Evolutionary conservation across 192 early-diverging fungal species (phyloP).

Genomic region (Mortierella claussenii): DNA sequence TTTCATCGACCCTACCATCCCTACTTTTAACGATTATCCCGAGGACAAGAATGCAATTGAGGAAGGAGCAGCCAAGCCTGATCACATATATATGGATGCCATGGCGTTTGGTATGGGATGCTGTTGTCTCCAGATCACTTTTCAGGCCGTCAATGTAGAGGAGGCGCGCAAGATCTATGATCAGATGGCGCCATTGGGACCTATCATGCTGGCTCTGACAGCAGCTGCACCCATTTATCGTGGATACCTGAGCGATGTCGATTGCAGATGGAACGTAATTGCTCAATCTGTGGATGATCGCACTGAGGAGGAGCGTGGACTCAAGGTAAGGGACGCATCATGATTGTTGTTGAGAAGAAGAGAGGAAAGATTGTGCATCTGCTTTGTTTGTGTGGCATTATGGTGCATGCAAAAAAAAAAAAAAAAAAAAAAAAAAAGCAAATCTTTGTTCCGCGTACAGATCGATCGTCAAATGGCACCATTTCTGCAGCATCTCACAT

Average conservation of each 20-base stretch:
- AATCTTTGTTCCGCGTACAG: not conserved
- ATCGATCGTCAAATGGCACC: slow-evolving; percentile 47
- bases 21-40: slow-evolving; percentile 68
- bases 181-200: slow-evolving; percentile 89
- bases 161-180: slow-evolving; percentile 95
- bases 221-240: slow-evolving; percentile 94
- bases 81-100: slow-evolving; percentile 96
- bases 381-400: too few relatives aligned
- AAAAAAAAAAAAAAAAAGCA: not conserved
- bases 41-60: slow-evolving; percentile 79
- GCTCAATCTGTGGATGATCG: slow-evolving; percentile 93
- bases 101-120: slow-evolving; percentile 99
- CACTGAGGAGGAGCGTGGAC: slow-evolving; percentile 89
- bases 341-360: too few relatives aligned
- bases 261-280: slow-evolving; percentile 98
- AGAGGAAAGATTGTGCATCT: slow-evolving; percentile 1
- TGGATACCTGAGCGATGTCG: slow-evolving; percentile 94
- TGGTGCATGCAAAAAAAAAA: not conserved
- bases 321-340: slow-evolving; percentile 67
- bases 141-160: slow-evolving; percentile 94
- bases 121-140: slow-evolving; percentile 97
- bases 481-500: slow-evolving; percentile 41
- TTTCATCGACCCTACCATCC: slow-evolving; percentile 82
- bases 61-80: slow-evolving; percentile 80
- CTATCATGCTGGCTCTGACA: slow-evolving; percentile 94